These are phyloP conservation scores for Rutstroemia sp. DNA, from an alignment of 2,329 filamentous ascomycete species.

Conservation along the genomic window DNA sequence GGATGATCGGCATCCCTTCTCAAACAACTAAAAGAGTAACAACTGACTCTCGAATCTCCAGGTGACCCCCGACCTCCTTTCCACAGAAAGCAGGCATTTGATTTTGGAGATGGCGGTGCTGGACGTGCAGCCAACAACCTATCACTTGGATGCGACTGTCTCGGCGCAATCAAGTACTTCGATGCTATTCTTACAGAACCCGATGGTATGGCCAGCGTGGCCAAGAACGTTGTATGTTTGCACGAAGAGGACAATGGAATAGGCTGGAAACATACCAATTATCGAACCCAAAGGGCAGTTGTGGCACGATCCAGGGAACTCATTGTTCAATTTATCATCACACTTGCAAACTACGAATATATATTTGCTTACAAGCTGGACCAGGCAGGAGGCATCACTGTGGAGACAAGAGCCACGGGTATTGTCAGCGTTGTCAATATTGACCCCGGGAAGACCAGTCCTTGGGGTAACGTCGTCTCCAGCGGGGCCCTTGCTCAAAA, in stretches of 20 bases:
- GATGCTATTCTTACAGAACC: constrained; percentile 30
- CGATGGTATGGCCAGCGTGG: constrained; percentile 36
- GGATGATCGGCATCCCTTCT: background rate
- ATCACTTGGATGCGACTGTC: constrained; percentile 58
- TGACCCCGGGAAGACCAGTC: constrained; percentile 42
- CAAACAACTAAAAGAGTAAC: background rate
- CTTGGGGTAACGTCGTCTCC: constrained; percentile 54
- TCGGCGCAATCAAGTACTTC: constrained; percentile 49
- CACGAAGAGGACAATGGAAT: constrained; percentile 66
- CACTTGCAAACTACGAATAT: constrained; percentile 64
- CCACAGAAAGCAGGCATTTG: constrained; percentile 61
- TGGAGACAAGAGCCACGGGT: constrained; percentile 50
- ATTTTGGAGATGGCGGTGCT: constrained; percentile 60
- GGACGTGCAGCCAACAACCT: constrained; percentile 62
- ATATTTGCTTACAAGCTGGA: constrained; percentile 58
- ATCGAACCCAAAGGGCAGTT: background rate
- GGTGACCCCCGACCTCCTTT: constrained; percentile 51
- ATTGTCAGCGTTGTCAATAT: constrained; percentile 51
- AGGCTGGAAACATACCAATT: constrained; percentile 63
- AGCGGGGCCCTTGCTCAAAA: constrained; percentile 51
- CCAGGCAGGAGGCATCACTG: constrained; percentile 48
- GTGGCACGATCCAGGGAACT: constrained; percentile 55
- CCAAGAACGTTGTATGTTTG: constrained; percentile 53
- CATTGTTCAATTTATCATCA: constrained; percentile 60
- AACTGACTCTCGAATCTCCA: background rate